These are phyloP conservation scores for Elsinoe necatrix DNA, from an alignment of 2,329 filamentous ascomycete genomes.

Conservation along the genomic window DNA sequence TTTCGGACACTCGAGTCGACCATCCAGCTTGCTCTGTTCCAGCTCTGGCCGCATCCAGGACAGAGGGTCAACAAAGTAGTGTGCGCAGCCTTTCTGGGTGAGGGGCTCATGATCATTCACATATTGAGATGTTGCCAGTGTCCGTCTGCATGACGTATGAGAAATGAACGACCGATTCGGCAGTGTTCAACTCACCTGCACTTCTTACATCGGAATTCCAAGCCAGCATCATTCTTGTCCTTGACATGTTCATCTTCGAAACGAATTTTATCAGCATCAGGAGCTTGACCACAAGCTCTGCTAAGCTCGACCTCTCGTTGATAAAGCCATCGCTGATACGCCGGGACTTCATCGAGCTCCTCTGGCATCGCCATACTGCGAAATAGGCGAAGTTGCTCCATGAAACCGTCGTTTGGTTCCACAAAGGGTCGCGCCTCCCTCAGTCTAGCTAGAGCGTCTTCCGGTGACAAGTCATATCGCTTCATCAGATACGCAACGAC, in stretches of 20 bases:
- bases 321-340: conserved; percentile 74
- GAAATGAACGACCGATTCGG: not conserved
- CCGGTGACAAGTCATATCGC: conserved; percentile 41
- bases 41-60: conserved; percentile 89
- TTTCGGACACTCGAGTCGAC: conserved; percentile 75
- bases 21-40: conserved; percentile 74
- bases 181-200: conserved; percentile 54
- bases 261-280: conserved; percentile 63
- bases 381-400: conserved; percentile 79
- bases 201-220: conserved; percentile 78
- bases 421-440: conserved; percentile 64
- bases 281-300: conserved; percentile 67
- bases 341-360: conserved; percentile 57
- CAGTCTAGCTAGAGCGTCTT: conserved; percentile 62
- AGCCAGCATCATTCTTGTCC: conserved; percentile 32
- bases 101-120: conserved; percentile 51
- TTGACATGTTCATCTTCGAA: conserved; percentile 63
- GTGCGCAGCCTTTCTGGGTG: conserved; percentile 54
- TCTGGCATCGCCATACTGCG: conserved; percentile 75
- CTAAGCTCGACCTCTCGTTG: conserved; percentile 57
- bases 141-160: conserved; percentile 38
- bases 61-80: conserved; percentile 84
- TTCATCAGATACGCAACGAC: conserved; percentile 77
- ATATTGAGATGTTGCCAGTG: conserved; percentile 57
- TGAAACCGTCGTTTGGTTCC: conserved; percentile 87